These are phyloP conservation scores for Leishmania lainsoni DNA, from an alignment of 208 protist genomes.

Conservation along the genomic window DNA sequence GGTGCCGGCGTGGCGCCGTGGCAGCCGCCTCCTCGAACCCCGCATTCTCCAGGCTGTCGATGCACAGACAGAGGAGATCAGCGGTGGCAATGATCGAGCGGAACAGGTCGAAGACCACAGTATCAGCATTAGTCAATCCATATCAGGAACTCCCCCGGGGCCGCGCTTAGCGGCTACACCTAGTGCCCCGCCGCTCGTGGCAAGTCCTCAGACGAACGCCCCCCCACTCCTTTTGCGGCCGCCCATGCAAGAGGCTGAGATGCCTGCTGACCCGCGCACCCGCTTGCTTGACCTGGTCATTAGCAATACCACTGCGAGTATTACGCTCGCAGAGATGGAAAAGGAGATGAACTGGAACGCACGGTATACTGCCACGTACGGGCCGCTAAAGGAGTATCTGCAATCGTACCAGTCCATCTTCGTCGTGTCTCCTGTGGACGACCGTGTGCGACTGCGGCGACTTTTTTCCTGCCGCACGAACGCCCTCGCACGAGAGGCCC, in stretches of 20 bases:
- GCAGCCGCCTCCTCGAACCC: slow-evolving; percentile 5
- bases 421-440: slow-evolving; percentile 67
- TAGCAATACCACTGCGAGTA: slow-evolving; percentile 45
- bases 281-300: slow-evolving; percentile 63
- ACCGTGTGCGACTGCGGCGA: slow-evolving; percentile 60
- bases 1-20: slow-evolving; percentile 11
- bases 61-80: not conserved
- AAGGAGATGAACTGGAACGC: slow-evolving; percentile 49
- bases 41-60: slow-evolving; percentile 6
- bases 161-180: not conserved
- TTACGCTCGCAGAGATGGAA: slow-evolving; percentile 52
- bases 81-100: no score
- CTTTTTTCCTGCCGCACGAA: slow-evolving; percentile 25
- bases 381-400: slow-evolving; percentile 61
- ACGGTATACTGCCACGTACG: slow-evolving; percentile 49
- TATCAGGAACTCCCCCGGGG: not conserved
- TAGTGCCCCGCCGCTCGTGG: not conserved
- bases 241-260: slow-evolving; percentile 20
- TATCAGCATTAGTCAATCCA: not conserved
- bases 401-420: slow-evolving; percentile 84
- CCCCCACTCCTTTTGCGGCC: not conserved
- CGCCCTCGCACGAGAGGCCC: not conserved
- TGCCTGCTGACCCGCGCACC: slow-evolving; percentile 52
- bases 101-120: slow-evolving; percentile 1
- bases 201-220: not conserved